Evolutionary conservation across 2,329 filamentous ascomycete genomes (phyloP), one percentile per base, ranked within the genome.

Genomic region (Xylariomycetidae sp.): DNA sequence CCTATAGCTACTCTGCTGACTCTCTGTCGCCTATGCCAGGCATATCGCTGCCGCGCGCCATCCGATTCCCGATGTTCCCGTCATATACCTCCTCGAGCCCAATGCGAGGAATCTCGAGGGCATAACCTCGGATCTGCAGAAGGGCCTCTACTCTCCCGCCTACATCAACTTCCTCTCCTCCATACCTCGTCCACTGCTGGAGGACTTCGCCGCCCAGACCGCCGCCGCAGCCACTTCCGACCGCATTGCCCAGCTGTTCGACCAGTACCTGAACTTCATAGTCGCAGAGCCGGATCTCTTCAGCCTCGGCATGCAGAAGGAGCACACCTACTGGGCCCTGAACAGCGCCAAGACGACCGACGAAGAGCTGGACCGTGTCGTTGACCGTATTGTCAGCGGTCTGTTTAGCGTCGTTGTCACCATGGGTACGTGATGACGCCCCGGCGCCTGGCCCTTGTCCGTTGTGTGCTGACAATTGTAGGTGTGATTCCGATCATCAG

Each of bases 321-420:
- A 82, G 40, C 76, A 94, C 58, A 86, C 85, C 7, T 98, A 98
- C 58, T 93, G 86, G 79, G 87, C 85, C n/a, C 69, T 98, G 54
- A 96, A 96, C 64, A 96, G 89, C 59, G 85, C 84, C 12, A 81
- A 85, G 54, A 94, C 88, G 3, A 85, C 82, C 45, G 92, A 96
- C 49, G 85, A 92, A 38, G 85, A 92, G 54, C 73, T 98, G 34
- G 92, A 96, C 53, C 70, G 74, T 32, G 79, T 92, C 23, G 76
- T 98, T 19, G 90, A 98, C 59, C 80, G 81, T 47, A 90, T 96
- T 43, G 92, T 98, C 31, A 93, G 85, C 51, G 92, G 92, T 1
- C 67, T 98, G n/a, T 98, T 96, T 63, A 95, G 89, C 43, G 92
- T 98, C 30, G 82, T 92, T 39, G 92, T 94, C n/a, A 98, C 92